These are phyloP conservation scores for Gymnopilus dilepis DNA, from an alignment of 768 basidiomycete species.

Conservation along the genomic window DNA sequence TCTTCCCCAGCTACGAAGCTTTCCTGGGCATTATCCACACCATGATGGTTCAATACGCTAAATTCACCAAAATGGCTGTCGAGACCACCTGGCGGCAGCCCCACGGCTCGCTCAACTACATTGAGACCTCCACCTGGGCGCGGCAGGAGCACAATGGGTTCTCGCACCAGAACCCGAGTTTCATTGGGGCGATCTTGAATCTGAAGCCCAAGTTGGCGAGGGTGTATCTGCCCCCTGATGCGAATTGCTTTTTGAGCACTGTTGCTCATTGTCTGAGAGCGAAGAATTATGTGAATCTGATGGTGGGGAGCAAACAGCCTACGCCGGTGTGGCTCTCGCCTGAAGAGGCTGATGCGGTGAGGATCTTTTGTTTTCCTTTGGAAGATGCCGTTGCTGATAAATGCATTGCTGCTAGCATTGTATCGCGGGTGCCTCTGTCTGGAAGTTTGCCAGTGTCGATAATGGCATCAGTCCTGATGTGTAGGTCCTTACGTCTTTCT, in stretches of 20 bases:
- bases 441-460: conserved; percentile 83
- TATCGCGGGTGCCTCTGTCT: conserved; percentile 84
- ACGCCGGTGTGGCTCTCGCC: conserved; percentile 78
- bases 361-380: conserved; percentile 26
- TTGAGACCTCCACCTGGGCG: conserved; percentile 89
- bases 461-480: conserved; percentile 75
- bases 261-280: conserved; percentile 83
- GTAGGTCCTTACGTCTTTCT: conserved; percentile 39
- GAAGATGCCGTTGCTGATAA: background rate
- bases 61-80: conserved; percentile 82
- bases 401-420: conserved; percentile 56
- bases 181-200: conserved; percentile 84
- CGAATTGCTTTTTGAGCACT: conserved; percentile 84
- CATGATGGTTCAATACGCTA: conserved; percentile 90
- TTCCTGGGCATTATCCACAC: conserved; percentile 91
- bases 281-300: conserved; percentile 86
- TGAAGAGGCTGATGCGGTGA: conserved; percentile 66
- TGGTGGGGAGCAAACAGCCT: conserved; percentile 89
- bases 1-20: conserved; percentile 91
- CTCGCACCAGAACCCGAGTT: conserved; percentile 85
- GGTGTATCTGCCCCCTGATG: conserved; percentile 90
- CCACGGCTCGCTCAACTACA: conserved; percentile 77
- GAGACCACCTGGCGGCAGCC: conserved; percentile 78
- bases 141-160: conserved; percentile 91
- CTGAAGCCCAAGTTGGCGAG: conserved; percentile 74